phyloP scores from a whole-genome alignment of 106 monocot species.

The Phalaenopsis equestris region DNA sequence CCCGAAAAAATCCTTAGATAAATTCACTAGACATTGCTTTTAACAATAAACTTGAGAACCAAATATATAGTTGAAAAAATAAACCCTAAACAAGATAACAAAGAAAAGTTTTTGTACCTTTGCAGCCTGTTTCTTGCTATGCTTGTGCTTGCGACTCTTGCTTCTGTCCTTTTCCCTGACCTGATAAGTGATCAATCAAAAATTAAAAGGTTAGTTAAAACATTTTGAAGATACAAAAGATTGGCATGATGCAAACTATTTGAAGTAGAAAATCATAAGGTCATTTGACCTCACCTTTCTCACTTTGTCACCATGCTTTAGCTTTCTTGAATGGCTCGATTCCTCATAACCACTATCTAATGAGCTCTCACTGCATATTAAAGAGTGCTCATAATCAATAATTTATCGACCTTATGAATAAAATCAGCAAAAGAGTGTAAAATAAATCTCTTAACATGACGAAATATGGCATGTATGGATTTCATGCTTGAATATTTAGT shows the following conservation, averaged over 20 bases:
- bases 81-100: neutral
- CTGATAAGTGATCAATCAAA: neutral
- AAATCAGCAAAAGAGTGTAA: neutral
- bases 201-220: neutral
- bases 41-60: neutral
- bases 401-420: neutral
- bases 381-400: slow-evolving; percentile 7
- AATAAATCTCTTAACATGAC: neutral
- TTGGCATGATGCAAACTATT: neutral
- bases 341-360: neutral
- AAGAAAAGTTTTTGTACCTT: slow-evolving; percentile 3
- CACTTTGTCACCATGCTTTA: neutral
- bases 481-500: neutral
- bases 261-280: neutral
- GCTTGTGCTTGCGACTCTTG: slow-evolving; percentile 2
- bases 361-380: slow-evolving; percentile 6
- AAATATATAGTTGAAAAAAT: neutral
- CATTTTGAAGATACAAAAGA: neutral
- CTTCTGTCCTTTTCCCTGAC: slow-evolving; percentile 1
- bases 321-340: slow-evolving; percentile 11
- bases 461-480: neutral
- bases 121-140: neutral
- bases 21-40: neutral
- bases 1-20: neutral
- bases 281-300: neutral